These are phyloP conservation scores for Cantharellus anzutake DNA, from an alignment of 768 basidiomycete genomes.

Conservation along the genomic window DNA sequence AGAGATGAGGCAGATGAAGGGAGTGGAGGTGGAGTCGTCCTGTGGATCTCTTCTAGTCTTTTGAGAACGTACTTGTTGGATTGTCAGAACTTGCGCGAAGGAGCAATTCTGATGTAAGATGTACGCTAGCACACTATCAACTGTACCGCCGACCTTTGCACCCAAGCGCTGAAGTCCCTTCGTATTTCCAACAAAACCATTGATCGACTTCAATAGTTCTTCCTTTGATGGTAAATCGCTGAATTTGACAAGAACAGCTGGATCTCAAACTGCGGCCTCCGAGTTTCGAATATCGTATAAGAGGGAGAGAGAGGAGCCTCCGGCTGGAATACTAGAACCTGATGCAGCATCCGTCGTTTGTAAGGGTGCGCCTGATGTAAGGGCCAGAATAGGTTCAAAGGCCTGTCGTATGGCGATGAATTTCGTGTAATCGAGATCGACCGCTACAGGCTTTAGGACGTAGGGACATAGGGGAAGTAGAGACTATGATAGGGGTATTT, in stretches of 20 bases:
- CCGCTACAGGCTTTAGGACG: too few species aligned
- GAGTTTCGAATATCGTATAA: conserved; percentile 55
- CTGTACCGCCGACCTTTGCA: conserved; percentile 49
- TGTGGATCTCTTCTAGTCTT: conserved; percentile 14
- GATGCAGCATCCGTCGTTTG: too few species aligned
- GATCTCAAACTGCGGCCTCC: conserved; percentile 56
- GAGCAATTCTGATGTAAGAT: conserved; percentile 33
- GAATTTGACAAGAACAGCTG: conserved; percentile 38
- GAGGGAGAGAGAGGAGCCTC: conserved; percentile 24
- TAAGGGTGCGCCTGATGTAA: not conserved
- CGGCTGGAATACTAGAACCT: too few species aligned
- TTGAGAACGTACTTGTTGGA: not conserved
- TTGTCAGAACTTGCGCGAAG: conserved; percentile 52
- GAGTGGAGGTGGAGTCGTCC: not conserved
- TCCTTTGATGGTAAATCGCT: conserved; percentile 47
- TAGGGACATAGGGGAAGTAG: too few species aligned
- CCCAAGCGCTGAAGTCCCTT: conserved; percentile 44
- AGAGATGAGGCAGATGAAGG: conserved; percentile 17
- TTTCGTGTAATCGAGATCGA: not conserved
- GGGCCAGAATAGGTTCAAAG: not conserved
- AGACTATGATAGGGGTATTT: too few species aligned
- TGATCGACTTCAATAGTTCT: conserved; percentile 30
- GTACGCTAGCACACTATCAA: conserved; percentile 23
- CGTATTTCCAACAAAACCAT: conserved; percentile 39
- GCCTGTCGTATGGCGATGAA: not conserved